Evolutionary conservation across 169 alveolate species (phyloP), one percentile per base, ranked within the genome.

Genomic region (Theileria luwenshuni): DNA sequence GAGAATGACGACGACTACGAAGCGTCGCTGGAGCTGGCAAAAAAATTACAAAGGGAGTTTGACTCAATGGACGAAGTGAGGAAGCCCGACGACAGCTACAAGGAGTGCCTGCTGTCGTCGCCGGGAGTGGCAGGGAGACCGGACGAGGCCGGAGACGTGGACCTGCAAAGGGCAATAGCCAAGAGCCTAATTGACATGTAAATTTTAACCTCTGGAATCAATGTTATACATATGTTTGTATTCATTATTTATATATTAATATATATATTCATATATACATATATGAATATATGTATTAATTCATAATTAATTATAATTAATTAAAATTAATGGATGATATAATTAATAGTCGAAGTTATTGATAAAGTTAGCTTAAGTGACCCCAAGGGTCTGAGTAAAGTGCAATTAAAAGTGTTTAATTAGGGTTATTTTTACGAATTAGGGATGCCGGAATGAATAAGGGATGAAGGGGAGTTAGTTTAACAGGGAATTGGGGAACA

Each of bases 111-210:
- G 45, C 12, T 81, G 7, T 21, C 69, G 15, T 21, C 65, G 0
- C 35, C 70, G 17, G 21, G 30, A 52, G 79, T 25, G 5, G 47
- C 56, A 2, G 32, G 23, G 7, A 27, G 38, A 15, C 47, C 32
- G 23, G 30, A 38, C 21, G 89, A 73, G 23, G 15, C 15, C 52
- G 67, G 65, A 27, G 89, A 81, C 32, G 75, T 42, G 65, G 85
- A 81, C 0, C 68, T 81, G 59, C 89, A 81, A 48, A 79, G 76
- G 19, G 89, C 85, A 13, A 81, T 81, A 32, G 89, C 85, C n/a
- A 38, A 81, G 60, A 49, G 74, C 27, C 81, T 81, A 30, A 81
- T 81, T 3, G 89, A 81, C 28, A 81, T 81, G 89, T 81, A 79
- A 56, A 10, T 38, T 38, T 38, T 7, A 7, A 38, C 10, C 10